phyloP scores from a whole-genome alignment of 208 protist species.

The Leishmania amazonensis region DNA sequence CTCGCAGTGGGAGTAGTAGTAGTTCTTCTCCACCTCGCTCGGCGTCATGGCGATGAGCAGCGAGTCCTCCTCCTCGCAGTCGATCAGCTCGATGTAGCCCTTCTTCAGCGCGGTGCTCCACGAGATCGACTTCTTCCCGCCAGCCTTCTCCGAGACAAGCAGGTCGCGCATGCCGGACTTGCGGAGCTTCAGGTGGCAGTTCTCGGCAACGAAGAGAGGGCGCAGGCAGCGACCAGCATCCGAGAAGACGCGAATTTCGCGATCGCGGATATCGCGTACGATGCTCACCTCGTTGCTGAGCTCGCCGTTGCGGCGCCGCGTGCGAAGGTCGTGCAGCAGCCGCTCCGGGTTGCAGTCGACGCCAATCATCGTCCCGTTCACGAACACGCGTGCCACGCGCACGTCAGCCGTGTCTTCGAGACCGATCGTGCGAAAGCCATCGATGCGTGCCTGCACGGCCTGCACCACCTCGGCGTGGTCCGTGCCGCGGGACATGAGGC shows the following conservation, averaged over 20 bases:
- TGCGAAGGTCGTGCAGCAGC: constrained; percentile 73
- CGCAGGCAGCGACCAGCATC: constrained; percentile 79
- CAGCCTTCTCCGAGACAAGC: constrained; percentile 80
- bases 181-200: constrained; percentile 60
- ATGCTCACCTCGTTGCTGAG: constrained; percentile 88
- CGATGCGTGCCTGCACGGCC: constrained; percentile 68
- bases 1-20: constrained; percentile 91
- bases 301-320: constrained; percentile 68
- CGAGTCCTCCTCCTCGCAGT: constrained; percentile 99
- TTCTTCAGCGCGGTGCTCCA: constrained; percentile 73
- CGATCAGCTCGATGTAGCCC: constrained; percentile 92
- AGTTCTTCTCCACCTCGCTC: constrained; percentile 70
- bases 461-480: constrained; percentile 88
- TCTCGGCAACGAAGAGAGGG: constrained; percentile 73
- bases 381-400: constrained; percentile 69
- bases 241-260: constrained; percentile 75
- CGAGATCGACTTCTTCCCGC: constrained; percentile 69
- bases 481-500: constrained; percentile 98
- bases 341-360: constrained; percentile 81
- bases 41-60: constrained; percentile 95
- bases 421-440: constrained; percentile 73
- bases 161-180: constrained; percentile 64
- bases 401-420: constrained; percentile 79
- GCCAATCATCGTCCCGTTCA: constrained; percentile 83
- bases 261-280: constrained; percentile 63